Base-by-base conservation (phyloP, 2,329 filamentous ascomycete genomes). In the Xylariaceae sp. region DNA sequence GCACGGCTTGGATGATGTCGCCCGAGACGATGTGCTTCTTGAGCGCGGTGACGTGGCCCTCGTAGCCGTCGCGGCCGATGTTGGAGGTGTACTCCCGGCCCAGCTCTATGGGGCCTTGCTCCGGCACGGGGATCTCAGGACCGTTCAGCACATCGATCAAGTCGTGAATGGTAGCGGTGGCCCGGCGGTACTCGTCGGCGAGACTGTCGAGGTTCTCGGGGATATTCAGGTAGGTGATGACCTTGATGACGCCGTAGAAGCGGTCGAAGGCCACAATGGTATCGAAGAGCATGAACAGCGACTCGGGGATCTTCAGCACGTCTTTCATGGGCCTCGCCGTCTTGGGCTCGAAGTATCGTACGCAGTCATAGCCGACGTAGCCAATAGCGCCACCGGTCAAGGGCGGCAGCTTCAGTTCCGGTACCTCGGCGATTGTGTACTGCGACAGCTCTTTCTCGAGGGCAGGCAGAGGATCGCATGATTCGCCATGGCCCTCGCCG, bases 1-100 rank as follows among this genome's bases (percentile, higher is more conserved):
- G 93, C 13, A 98, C 93, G 1, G 89, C 89, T 65, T 98, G 93
- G 67, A 98, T 97, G 61, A 98, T 97, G 71, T 97, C 89, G 53
- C 93, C 93, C 48, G 79, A 77, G 55, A 81, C 77, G 55, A 98
- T 97, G 72, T 97, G 91, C 66, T 89, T 76, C 72, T 97, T 97
- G 45, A 98, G 74, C 35, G 69, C 73, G 18, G 78, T 83, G 41
- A 98, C 93, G 62, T 97, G 91, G n/a, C 68, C 71, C 68, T 96
- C 89, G 68, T 98, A 98, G 29, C 93, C 93, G 34, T 76, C 73
- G 48, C 78, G 85, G 16, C 93, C 93, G 54, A 97, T 87, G 66
- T 98, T 98, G 51, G 91, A 97, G 15, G 78, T 87, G 64, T 93
- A 95, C 56, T 91, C 75, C 55, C 89, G 81, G 44, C 85, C 77